Evolutionary conservation across 2,329 filamentous ascomycete species (phyloP).

Genomic region (Curvularia hawaiiensis): DNA sequence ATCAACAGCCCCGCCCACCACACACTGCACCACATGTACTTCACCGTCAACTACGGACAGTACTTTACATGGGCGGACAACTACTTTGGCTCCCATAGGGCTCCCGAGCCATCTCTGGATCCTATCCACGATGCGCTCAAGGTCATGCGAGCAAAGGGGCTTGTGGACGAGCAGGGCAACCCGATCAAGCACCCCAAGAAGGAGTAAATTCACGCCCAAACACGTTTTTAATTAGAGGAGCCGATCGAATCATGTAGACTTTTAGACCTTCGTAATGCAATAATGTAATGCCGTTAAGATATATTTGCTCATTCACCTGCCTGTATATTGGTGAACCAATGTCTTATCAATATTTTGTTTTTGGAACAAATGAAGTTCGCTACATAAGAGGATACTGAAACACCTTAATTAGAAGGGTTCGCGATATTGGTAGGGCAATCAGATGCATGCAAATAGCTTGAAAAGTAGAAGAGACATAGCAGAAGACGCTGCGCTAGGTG

Average conservation of each 20-base stretch:
- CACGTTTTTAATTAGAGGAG: conserved; percentile 3
- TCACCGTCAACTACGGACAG: conserved; percentile 15
- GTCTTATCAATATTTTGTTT: not conserved
- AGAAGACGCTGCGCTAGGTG: too few relatives aligned
- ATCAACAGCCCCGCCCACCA: conserved; percentile 14
- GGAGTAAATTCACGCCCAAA: conserved; percentile 4
- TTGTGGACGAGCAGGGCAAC: conserved; percentile 12
- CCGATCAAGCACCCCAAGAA: conserved; percentile 9
- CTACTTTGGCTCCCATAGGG: conserved; percentile 11
- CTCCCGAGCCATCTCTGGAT: conserved; percentile 8
- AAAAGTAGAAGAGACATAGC: too few relatives aligned
- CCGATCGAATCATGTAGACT: not conserved
- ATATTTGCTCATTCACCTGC: not conserved
- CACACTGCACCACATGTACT: conserved; percentile 15
- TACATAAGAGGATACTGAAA: not conserved
- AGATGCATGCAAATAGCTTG: too few relatives aligned
- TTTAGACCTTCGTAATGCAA: not conserved
- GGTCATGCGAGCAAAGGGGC: conserved; percentile 11
- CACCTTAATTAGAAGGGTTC: not conserved
- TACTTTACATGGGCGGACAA: conserved; percentile 14
- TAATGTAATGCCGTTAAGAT: not conserved
- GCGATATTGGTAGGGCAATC: too few relatives aligned
- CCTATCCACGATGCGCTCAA: conserved; percentile 15
- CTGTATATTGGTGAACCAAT: not conserved
- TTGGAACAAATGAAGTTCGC: not conserved